Base-by-base conservation (phyloP, 1,139 yeast genomes). In the Taphrina deformans region DNA sequence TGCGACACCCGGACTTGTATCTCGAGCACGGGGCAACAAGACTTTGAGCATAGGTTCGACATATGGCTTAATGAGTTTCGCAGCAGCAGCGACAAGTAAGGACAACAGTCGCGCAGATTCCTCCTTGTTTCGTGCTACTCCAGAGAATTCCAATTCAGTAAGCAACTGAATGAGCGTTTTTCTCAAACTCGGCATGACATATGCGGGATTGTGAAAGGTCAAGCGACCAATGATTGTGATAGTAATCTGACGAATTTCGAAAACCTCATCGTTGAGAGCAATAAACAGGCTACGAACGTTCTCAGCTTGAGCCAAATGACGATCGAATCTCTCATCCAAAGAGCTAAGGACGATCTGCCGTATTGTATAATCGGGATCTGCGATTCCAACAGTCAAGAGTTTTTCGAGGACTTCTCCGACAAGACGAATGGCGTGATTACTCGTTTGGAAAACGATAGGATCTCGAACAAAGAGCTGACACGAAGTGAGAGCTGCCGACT, bases 301-400 rank as follows among this genome's bases (percentile, higher is more conserved):
- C 69, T 88, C 96, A 0, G 97, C 96, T 75, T 93, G 98, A 0
- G 97, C 89, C 55, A 95, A 77, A 72, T 93, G 99, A 0, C 97
- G 90, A 72, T 93, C 97, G 72, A 93, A 88, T 67, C 83, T 82
- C 1, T 86, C 83, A 44, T 89, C 89, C 55, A 95, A 78, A 55
- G 93, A 82, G 60, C 82, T 82, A 66, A 95, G 78, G 0, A 95
- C 91, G 68, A 89, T 92, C 14, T 88, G 77, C 65, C 99, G 79
- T 53, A 92, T 89, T 65, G 90, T 97, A n/a, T 79, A 71, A 0
- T 90, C 85, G 0, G 96, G 90, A 71, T 95, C 99, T 0, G 97
- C 89, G n/a, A 93, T 88, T 1, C 96, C 90, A 3, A 90, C 82
- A 0, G 96, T 84, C 55, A 95, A 77, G 33, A 95, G 78, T 73